Conservation (phyloP, 2,329 filamentous ascomycete genomes). For the Botrytis galanthina region DNA sequence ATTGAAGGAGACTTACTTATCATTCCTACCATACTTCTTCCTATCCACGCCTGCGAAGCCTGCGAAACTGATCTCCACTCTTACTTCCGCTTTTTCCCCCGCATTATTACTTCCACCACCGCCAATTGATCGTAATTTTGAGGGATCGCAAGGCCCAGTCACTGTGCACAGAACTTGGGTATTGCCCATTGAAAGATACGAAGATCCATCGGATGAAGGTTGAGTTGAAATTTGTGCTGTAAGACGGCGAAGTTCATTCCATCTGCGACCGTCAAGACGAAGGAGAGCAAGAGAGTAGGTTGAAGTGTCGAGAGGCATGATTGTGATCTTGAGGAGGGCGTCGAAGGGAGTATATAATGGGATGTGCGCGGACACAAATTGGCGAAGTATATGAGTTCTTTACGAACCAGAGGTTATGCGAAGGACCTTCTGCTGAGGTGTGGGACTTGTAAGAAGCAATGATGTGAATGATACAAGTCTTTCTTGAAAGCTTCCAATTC, state of each 20-base stretch:
- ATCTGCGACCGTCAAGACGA: constrained; percentile 80
- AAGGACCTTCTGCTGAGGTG: background rate
- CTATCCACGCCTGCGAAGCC: constrained; percentile 87
- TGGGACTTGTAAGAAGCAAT: background rate
- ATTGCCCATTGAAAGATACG: constrained; percentile 95
- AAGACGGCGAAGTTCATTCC: constrained; percentile 92
- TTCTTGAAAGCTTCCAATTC: constrained; percentile 1
- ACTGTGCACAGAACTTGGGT: constrained; percentile 96
- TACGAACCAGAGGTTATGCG: background rate
- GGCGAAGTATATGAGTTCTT: background rate
- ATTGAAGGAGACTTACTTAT: constrained; percentile 61
- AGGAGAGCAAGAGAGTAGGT: constrained; percentile 85
- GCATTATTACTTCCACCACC: constrained; percentile 42
- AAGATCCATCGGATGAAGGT: constrained; percentile 86
- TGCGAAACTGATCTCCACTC: constrained; percentile 79
- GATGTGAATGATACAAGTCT: background rate
- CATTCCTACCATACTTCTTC: constrained; percentile 69
- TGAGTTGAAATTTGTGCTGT: constrained; percentile 90
- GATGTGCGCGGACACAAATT: background rate
- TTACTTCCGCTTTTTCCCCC: constrained; percentile 60
- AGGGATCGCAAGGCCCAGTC: constrained; percentile 74
- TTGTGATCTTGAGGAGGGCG: background rate
- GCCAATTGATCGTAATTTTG: constrained; percentile 39
- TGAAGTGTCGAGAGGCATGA: constrained; percentile 87
- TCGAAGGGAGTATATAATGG: background rate